Base-by-base conservation (phyloP, 345 rosid species). In the Populus deltoides region DNA sequence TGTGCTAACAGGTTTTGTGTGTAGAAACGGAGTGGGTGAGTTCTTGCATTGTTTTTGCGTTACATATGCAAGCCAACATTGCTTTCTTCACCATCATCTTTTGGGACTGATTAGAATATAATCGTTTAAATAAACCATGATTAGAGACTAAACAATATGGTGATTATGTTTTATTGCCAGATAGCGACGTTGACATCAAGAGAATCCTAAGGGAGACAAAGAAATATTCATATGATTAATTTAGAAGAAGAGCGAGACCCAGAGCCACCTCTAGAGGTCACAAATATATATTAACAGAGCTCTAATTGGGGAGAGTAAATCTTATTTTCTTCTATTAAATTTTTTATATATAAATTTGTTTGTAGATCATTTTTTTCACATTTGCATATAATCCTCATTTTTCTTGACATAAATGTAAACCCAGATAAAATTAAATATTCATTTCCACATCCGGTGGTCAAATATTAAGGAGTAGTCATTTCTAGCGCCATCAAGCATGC, bases 21-120 rank as follows among this genome's bases (percentile, higher is more conserved):
- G 20, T 29, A 5, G 2, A 24, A 41, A 22, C 17, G 38, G 73
- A 51, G 66, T 57, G 57, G 68, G 67, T 70, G 51, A 69, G 43
- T 59, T 61, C 80, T 81, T 67, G 49, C 69, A 63, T 71, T 83
- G 55, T 66, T 74, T 82, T 66, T 35, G 4, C 67, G 63, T 82
- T 77, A 77, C 72, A 22, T 31, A 66, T 73, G 71, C 38, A 77
- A 51, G 29, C 76, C 80, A 31, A 31, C 2, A 77, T 80, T 80
- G 86, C 68, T 79, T 80, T 84, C 77, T 84, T 76, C 86, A 63
- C 85, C 86, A 77, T 83, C 77, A 4, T 33, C 36, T 80, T 74
- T 67, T 72, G 59, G 79, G 81, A 79, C 51, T 78, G 62, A 73
- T 57, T 77, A 70, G 51, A 43, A 29, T 78, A 49, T 55, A 55